Conservation (phyloP, 495 filamentous ascomycete species). For the Evansstolkia leycettana region DNA sequence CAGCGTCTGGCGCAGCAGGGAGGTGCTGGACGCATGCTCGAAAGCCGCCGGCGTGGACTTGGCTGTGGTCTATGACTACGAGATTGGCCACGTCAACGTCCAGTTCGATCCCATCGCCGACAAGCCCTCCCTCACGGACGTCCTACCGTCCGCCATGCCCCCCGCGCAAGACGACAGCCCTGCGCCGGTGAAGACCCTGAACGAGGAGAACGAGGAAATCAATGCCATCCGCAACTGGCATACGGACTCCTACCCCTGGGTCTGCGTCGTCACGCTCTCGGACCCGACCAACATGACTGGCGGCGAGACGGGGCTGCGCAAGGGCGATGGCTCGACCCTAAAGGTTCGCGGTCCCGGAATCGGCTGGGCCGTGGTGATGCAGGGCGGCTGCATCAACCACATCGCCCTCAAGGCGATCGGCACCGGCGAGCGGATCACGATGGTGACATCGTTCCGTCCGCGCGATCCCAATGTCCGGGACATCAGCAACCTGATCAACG, state of each 20-base stretch:
- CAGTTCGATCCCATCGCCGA: conserved; percentile 44
- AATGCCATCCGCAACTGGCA: conserved; percentile 60
- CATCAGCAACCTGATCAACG: conserved; percentile 50
- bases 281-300: conserved; percentile 59
- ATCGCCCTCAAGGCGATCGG: conserved; percentile 52
- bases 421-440: conserved; percentile 54
- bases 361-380: conserved; percentile 56
- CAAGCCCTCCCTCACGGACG: conserved; percentile 29
- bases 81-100: conserved; percentile 65
- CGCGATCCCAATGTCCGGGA: conserved; percentile 42
- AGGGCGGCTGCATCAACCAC: conserved; percentile 62
- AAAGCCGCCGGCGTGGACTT: conserved; percentile 60
- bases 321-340: conserved; percentile 44
- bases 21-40: conserved; percentile 49
- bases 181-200: too few relatives aligned
- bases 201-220: conserved; percentile 24
- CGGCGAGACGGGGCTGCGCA: conserved; percentile 57
- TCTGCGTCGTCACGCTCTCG: conserved; percentile 67
- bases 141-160: too few relatives aligned
- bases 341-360: conserved; percentile 58
- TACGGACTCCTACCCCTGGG: conserved; percentile 63
- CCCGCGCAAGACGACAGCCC: too few relatives aligned
- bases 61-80: conserved; percentile 53
- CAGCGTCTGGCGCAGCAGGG: conserved; percentile 54
- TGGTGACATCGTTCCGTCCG: conserved; percentile 62